Evolutionary conservation across 129 eudicot species (phyloP).

Genomic region (Arctium lappa): DNA sequence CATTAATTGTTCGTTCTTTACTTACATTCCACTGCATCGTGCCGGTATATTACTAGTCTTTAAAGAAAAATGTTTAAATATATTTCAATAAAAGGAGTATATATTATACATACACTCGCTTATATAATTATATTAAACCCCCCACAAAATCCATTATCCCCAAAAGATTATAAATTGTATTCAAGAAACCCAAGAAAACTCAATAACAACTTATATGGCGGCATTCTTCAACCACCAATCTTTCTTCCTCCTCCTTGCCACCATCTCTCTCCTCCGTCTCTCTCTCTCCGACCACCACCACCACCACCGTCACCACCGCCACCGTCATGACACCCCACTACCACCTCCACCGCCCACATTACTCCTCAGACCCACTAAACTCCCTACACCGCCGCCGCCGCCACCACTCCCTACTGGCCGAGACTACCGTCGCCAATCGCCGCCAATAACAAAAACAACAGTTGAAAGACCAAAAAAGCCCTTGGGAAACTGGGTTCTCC

Average conservation of each 20-base stretch:
- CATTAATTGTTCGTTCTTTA: too few species aligned
- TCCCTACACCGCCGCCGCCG: background rate
- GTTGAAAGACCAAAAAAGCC: conserved; percentile 8
- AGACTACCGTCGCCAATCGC: background rate
- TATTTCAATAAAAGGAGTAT: too few species aligned
- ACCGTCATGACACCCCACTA: background rate
- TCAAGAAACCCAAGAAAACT: background rate
- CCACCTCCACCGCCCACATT: background rate
- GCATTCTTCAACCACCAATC: conserved; percentile 28
- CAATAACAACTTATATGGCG: conserved; percentile 14
- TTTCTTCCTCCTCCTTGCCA: conserved; percentile 29
- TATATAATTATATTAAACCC: background rate
- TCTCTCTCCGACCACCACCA: conserved; percentile 21
- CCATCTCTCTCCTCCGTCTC: conserved; percentile 29
- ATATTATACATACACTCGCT: background rate
- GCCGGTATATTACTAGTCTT: too few species aligned
- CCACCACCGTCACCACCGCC: conserved; percentile 5
- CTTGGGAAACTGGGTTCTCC: conserved; percentile 57
- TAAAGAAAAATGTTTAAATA: too few species aligned
- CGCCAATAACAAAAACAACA: background rate
- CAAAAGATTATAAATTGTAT: background rate
- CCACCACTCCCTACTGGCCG: background rate
- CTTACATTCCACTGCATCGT: too few species aligned
- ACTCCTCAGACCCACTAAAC: background rate
- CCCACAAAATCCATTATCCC: background rate